Evolutionary conservation across 2,329 filamentous ascomycete species (phyloP).

Genomic region (Grosmannia huntii): DNA sequence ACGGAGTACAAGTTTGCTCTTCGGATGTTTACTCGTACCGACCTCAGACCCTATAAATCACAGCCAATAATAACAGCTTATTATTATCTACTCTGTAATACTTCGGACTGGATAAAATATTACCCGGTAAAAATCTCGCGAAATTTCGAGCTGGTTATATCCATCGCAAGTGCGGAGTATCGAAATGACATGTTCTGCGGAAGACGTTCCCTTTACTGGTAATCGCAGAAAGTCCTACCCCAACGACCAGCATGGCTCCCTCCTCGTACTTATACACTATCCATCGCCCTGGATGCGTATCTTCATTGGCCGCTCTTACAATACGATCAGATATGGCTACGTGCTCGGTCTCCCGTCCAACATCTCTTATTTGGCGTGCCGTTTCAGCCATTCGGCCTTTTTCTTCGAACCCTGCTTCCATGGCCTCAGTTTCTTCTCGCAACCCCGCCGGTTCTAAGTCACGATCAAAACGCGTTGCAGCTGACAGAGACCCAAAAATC

Average conservation of each 20-base stretch:
- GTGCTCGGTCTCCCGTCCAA: not conserved
- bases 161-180: no score
- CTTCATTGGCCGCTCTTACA: not conserved
- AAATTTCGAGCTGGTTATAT: no score
- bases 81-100: no score
- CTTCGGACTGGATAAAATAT: no score
- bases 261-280: not conserved
- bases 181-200: no score
- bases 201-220: no score
- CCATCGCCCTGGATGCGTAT: not conserved
- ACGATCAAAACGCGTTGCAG: not conserved
- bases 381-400: not conserved
- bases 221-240: no score
- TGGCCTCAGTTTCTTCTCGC: not conserved
- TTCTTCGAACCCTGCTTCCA: not conserved
- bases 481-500: slow-evolving; percentile 20
- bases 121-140: no score
- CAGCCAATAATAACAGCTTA: no score
- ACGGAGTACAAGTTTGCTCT: no score
- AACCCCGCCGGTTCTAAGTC: not conserved
- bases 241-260: not conserved
- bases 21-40: no score
- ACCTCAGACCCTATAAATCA: no score
- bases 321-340: not conserved
- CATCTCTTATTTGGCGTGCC: not conserved